Base-by-base conservation (phyloP, 176 grass and related monocot species). In the Hsuehochloa calcarea region DNA sequence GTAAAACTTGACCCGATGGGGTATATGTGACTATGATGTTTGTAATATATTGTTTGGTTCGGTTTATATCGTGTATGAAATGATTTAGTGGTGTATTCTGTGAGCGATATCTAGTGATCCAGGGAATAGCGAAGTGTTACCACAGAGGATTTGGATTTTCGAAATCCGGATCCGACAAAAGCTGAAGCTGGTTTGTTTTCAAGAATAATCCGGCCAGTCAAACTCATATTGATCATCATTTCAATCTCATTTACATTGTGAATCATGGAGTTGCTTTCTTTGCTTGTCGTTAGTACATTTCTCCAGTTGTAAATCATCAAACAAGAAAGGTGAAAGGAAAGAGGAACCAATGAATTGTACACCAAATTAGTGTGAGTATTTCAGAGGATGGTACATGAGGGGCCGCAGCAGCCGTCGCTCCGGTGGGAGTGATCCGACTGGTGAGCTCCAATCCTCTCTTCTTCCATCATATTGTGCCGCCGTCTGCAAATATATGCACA, bases 321-420 rank as follows among this genome's bases (percentile, higher is more conserved):
- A 8, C 34, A 43, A 51, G 63, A 66, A 60, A 55, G 35, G 50
- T 11, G 5, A 31, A 37, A 45, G 26, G 31, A 65, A 80, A 39
- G 0, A 37, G 59, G 40, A n/a, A 8, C 35, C 6, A 15, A 27
- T 26, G 58, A 65, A 65, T 40, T 16, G 14, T 65, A 35, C 62
- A 63, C 25, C 25, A 5, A 27, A 4, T 14, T 63, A 14, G 60
- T 13, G 79, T 70, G 68, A 34, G 68, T 3, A 34, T 80, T 92
- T 92, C 87, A 92, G 75, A 92, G 87, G 56, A 92, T 87, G 27
- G 77, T 84, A 87, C 91, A 85, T 16, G 44, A 52, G 55, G 54
- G 44, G 43, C 47, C 23, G 56, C 83, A 82, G 55, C 79, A 80
- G 22, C 73, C 46, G 3, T 10, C 17, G 3, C 17, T 58, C 56